Evolutionary conservation across 257 asterid species (phyloP).

Genomic region (Lavandula angustifolia): DNA sequence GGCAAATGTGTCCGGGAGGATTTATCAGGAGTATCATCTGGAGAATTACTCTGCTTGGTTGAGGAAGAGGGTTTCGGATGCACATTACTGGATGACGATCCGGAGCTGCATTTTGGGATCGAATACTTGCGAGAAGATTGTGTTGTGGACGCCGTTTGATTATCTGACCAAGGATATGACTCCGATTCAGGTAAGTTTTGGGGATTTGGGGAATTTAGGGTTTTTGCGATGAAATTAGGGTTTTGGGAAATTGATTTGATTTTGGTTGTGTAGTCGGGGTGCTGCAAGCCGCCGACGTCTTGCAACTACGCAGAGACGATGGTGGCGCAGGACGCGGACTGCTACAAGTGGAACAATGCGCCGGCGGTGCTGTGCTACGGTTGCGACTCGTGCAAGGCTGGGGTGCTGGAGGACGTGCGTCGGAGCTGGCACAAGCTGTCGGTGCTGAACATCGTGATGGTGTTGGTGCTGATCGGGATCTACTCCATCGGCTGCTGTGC

Average conservation of each 20-base stretch:
- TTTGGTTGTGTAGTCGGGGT: slow-evolving; percentile 68
- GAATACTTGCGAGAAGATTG: too few species aligned
- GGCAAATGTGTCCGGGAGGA: slow-evolving; percentile 55
- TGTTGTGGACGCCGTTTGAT: too few species aligned
- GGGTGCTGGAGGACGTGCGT: slow-evolving; percentile 75
- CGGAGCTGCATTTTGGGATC: too few species aligned
- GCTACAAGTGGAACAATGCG: slow-evolving; percentile 84
- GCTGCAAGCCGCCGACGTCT: slow-evolving; percentile 94
- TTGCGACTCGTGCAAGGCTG: slow-evolving; percentile 96
- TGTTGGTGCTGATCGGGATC: slow-evolving; percentile 71
- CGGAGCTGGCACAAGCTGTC: slow-evolving; percentile 88
- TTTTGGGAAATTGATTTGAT: background rate
- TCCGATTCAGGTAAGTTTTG: too few species aligned
- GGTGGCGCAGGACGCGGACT: slow-evolving; percentile 67
- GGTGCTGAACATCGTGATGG: slow-evolving; percentile 78
- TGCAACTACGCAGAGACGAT: slow-evolving; percentile 67
- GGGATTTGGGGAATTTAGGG: too few species aligned
- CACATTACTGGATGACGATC: too few species aligned
- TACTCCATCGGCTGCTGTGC: slow-evolving; percentile 96
- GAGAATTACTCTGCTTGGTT: too few species aligned
- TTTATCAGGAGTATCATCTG: slow-evolving; percentile 54
- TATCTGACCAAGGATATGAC: too few species aligned
- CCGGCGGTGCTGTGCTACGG: slow-evolving; percentile 72
- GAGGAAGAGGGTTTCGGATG: too few species aligned
- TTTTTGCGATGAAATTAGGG: too few species aligned